phyloP scores from a whole-genome alignment of 306 rosid genomes.

The Citrullus colocynthis region DNA sequence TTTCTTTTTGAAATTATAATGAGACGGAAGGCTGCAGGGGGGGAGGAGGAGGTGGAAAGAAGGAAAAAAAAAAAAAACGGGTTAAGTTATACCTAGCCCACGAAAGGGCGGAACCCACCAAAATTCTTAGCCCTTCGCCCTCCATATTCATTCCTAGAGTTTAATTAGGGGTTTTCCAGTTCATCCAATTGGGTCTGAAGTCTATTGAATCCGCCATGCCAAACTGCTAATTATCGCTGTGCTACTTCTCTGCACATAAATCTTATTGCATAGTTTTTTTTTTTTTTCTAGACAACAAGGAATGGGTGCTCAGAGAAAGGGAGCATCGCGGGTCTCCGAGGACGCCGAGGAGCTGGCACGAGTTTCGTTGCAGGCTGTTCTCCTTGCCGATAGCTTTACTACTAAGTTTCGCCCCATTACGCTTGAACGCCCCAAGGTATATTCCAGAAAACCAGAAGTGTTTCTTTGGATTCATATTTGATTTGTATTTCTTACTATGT shows the following conservation, averaged over 20 bases:
- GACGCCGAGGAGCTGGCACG: conserved; percentile 71
- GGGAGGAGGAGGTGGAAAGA: too few relatives aligned
- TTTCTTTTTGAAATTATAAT: too few relatives aligned
- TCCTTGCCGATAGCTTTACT: conserved; percentile 81
- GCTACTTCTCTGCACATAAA: not conserved
- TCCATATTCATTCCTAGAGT: not conserved
- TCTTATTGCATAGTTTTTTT: not conserved
- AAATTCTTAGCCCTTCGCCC: not conserved
- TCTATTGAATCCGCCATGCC: not conserved
- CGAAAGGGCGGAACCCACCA: not conserved
- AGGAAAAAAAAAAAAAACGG: too few relatives aligned
- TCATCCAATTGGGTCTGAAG: not conserved
- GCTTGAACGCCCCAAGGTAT: conserved; percentile 90
- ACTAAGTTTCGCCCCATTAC: conserved; percentile 95
- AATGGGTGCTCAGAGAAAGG: conserved; percentile 79
- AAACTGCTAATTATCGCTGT: not conserved
- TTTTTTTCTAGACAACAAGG: too few relatives aligned
- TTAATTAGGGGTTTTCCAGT: not conserved
- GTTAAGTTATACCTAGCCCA: not conserved
- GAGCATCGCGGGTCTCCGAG: conserved; percentile 54
- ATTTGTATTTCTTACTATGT: not conserved
- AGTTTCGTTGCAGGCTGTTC: conserved; percentile 75
- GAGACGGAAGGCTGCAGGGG: too few relatives aligned
- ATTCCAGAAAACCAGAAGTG: not conserved
- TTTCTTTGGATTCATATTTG: not conserved